Conservation (phyloP, 345 rosid species). For the Arabis hirsuta region DNA sequence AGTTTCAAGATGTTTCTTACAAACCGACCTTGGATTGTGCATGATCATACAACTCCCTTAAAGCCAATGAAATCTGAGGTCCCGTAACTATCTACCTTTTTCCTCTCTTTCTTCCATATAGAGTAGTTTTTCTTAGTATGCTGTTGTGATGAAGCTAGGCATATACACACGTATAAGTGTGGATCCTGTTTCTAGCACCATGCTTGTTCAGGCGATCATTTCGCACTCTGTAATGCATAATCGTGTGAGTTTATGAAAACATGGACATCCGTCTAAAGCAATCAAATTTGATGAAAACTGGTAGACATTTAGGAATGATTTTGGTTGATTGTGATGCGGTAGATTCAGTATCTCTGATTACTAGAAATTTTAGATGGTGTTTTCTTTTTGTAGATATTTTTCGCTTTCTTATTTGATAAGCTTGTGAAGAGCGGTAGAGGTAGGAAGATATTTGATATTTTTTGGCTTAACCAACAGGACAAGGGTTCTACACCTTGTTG, state of each 20-base stretch:
- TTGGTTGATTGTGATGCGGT: too few species aligned
- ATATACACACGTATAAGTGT: too few species aligned
- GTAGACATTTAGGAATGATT: too few species aligned
- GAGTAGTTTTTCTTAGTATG: constrained; percentile 6
- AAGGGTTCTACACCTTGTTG: neutral
- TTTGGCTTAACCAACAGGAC: neutral
- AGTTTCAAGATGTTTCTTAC: constrained; percentile 14
- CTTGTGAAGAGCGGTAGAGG: constrained; percentile 2
- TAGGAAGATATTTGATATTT: neutral
- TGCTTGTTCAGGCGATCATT: too few species aligned
- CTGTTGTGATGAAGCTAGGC: neutral
- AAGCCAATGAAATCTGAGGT: constrained; percentile 24
- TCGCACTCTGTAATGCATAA: too few species aligned
- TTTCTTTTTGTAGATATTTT: too few species aligned
- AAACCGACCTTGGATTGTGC: constrained; percentile 42
- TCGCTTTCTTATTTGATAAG: neutral
- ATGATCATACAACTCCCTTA: constrained; percentile 26
- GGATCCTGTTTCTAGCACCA: too few species aligned
- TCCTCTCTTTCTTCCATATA: constrained; percentile 7
- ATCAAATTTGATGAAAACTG: too few species aligned
- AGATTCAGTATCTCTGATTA: too few species aligned
- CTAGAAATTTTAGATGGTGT: too few species aligned
- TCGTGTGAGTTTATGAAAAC: too few species aligned
- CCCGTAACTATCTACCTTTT: constrained; percentile 16
- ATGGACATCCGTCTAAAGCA: too few species aligned